Conservation (phyloP, 2,329 filamentous ascomycete genomes). For the Diaporthe sp. region DNA sequence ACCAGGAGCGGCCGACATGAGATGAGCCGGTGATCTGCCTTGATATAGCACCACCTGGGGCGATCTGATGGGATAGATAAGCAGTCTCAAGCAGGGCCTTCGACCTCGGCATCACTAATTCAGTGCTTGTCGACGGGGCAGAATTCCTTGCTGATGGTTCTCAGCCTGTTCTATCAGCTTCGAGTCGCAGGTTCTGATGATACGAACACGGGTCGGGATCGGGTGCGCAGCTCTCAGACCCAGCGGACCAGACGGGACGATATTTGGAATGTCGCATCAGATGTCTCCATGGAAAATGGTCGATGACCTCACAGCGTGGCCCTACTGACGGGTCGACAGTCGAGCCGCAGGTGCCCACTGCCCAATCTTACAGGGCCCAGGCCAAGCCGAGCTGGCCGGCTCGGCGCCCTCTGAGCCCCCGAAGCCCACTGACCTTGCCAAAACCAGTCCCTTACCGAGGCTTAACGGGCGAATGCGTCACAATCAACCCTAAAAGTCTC, state of each 20-base stretch:
- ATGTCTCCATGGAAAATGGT: not conserved
- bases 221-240: not conserved
- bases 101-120: conserved; percentile 25
- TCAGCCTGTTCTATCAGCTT: not conserved
- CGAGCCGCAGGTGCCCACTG: conserved; percentile 11
- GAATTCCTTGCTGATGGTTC: not conserved
- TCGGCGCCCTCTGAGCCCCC: conserved; percentile 7
- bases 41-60: conserved; percentile 9
- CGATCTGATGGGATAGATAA: not conserved
- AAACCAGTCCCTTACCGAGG: conserved; percentile 8
- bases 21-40: conserved; percentile 18
- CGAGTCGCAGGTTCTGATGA: not conserved
- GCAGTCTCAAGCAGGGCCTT: not conserved
- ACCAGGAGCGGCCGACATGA: conserved; percentile 9
- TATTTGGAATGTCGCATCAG: conserved; percentile 25
- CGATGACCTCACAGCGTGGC: conserved; percentile 19
- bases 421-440: not conserved
- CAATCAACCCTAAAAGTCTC: not conserved
- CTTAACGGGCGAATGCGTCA: not conserved
- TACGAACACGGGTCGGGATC: conserved; percentile 4
- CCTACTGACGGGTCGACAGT: conserved; percentile 15
- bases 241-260: conserved; percentile 5
- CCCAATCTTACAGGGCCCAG: conserved; percentile 4
- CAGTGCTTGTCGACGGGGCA: not conserved
- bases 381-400: not conserved